Evolutionary conservation across 257 asterid genomes (phyloP).

Genomic region (Capsicum baccatum): DNA sequence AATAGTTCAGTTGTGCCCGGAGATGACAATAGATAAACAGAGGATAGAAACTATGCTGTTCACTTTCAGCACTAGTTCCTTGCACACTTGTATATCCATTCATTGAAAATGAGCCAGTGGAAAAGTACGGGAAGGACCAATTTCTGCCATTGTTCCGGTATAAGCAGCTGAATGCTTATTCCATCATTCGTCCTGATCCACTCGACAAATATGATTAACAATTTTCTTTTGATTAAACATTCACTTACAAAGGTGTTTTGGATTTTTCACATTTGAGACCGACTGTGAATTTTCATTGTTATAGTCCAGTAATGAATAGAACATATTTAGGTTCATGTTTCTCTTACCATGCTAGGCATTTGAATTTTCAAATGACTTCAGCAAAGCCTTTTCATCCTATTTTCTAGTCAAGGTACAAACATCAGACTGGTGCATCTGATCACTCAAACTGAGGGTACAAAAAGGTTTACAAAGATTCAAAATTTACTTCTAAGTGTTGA

Average conservation of each 20-base stretch:
- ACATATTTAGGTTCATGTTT: not conserved
- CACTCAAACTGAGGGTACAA: not conserved
- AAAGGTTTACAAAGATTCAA: not conserved
- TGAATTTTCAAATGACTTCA: not conserved
- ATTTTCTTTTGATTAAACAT: not conserved
- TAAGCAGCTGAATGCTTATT: not conserved
- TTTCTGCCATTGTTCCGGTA: not conserved
- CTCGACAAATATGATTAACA: not conserved
- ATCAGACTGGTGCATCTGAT: not conserved
- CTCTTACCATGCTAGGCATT: not conserved
- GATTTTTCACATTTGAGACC: not conserved
- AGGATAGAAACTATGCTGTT: not conserved
- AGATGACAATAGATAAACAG: not conserved
- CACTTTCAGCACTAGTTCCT: not conserved
- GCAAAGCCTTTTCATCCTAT: not conserved
- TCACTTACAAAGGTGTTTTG: not conserved
- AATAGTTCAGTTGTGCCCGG: not conserved
- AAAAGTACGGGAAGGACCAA: not conserved
- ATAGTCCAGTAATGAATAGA: not conserved
- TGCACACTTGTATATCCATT: conserved; percentile 1
- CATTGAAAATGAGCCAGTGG: not conserved
- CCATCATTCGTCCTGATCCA: not conserved
- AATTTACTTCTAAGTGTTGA: not conserved
- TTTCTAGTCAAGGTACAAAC: not conserved
- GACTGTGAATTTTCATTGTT: not conserved